A percentile compares a stretch with the other conserved stretches of the same genome.
Conservation (phyloP, 2,329 filamentous ascomycete species). For the Ploettnerulaceae sp. region DNA sequence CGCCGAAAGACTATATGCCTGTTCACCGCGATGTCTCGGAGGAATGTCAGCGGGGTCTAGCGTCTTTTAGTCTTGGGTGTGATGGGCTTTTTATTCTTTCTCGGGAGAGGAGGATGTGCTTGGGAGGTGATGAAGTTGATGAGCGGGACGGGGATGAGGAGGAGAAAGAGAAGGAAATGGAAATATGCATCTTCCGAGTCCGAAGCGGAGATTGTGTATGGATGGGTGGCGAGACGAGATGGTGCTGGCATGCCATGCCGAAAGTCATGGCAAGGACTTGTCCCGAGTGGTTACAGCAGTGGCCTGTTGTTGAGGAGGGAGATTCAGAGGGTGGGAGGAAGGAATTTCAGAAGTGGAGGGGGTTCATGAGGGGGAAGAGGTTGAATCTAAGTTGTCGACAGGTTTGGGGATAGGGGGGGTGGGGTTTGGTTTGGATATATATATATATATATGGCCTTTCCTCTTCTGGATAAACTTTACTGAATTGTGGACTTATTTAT, state of each 20-base stretch:
- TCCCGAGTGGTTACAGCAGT: slow-evolving; percentile 66
- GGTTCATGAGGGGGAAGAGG: slow-evolving; percentile 83
- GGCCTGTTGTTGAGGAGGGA: slow-evolving; percentile 52
- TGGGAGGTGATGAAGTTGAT: slow-evolving; percentile 25
- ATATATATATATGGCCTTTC: no score
- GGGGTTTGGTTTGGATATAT: no score
- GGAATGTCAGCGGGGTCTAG: slow-evolving; percentile 68
- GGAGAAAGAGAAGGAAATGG: slow-evolving; percentile 29
- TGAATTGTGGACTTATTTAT: no score
- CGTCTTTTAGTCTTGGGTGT: slow-evolving; percentile 84
- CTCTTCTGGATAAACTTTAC: no score
- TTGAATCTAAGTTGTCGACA: slow-evolving; percentile 94
- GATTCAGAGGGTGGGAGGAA: slow-evolving; percentile 35
- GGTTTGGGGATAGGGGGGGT: slow-evolving; percentile 52
- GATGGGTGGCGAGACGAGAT: slow-evolving; percentile 77
- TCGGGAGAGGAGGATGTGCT: slow-evolving; percentile 39
- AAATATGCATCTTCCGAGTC: slow-evolving; percentile 56
- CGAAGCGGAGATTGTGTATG: slow-evolving; percentile 86
- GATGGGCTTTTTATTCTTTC: slow-evolving; percentile 85
- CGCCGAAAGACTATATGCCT: slow-evolving; percentile 83
- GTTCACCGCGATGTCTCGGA: slow-evolving; percentile 93
- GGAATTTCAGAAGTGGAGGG: slow-evolving; percentile 60
- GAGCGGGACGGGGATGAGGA: slow-evolving; percentile 23
- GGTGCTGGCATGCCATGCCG: slow-evolving; percentile 93
- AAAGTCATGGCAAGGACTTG: slow-evolving; percentile 78